Percentiles rank a stretch among this genome's conserved stretches.
Evolutionary conservation across 2,329 filamentous ascomycete genomes (phyloP).

Genomic region (Clarireedia homoeocarpa): DNA sequence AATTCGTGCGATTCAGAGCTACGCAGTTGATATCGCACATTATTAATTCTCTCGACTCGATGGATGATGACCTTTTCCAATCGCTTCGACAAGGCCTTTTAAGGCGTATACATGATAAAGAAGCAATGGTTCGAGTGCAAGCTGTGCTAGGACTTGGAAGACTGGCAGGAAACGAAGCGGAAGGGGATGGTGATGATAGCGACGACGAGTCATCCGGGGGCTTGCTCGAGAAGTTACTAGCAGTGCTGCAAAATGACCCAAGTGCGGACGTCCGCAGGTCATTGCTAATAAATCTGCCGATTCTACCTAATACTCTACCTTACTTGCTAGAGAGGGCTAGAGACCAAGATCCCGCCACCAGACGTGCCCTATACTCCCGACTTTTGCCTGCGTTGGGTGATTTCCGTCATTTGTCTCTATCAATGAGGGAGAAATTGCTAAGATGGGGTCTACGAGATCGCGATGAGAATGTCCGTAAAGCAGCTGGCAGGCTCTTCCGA

Average conservation of each 20-base stretch:
- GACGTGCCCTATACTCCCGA: constrained; percentile 78
- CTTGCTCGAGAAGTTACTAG: constrained; percentile 73
- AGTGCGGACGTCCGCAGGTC: constrained; percentile 88
- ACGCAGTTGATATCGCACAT: constrained; percentile 88
- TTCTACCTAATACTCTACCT: constrained; percentile 72
- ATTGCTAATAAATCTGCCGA: constrained; percentile 82
- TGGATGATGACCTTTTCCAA: constrained; percentile 87
- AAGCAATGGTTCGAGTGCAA: constrained; percentile 84
- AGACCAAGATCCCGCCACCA: constrained; percentile 77
- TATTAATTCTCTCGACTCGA: constrained; percentile 83
- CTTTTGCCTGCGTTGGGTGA: constrained; percentile 84
- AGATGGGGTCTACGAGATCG: constrained; percentile 91
- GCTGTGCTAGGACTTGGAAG: constrained; percentile 85
- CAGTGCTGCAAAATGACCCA: constrained; percentile 87
- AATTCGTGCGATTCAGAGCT: constrained; percentile 79
- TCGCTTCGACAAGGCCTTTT: constrained; percentile 71
- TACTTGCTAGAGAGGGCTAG: constrained; percentile 85
- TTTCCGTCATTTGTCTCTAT: constrained; percentile 86
- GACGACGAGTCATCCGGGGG: constrained; percentile 61
- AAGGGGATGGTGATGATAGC: constrained; percentile 62
- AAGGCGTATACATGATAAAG: constrained; percentile 87
- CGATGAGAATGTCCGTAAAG: constrained; percentile 90
- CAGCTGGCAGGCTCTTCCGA: constrained; percentile 79
- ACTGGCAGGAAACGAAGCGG: constrained; percentile 69
- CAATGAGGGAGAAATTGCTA: constrained; percentile 90